Evolutionary conservation across 805 yeast genomes (phyloP).

Genomic region (Hanseniaspora clermontiae): DNA sequence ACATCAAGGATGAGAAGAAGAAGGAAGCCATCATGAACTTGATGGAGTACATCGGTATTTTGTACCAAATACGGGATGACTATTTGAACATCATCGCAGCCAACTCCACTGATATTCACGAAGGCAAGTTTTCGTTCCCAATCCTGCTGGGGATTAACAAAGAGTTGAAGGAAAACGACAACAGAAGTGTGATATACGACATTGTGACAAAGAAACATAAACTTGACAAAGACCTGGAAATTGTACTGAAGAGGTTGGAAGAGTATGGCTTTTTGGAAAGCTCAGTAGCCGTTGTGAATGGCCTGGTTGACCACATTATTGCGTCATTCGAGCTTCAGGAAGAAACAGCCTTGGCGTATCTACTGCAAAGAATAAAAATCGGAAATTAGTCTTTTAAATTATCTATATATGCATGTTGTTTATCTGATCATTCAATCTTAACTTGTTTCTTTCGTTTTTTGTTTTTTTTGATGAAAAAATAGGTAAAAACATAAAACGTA

Average conservation of each 20-base stretch:
- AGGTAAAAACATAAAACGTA: not conserved
- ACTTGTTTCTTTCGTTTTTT: not conserved
- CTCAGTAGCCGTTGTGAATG: not conserved
- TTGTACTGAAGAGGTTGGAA: not conserved
- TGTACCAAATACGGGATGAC: constrained; percentile 82
- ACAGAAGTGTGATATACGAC: constrained; percentile 31
- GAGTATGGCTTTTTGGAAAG: not conserved
- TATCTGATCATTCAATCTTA: not conserved
- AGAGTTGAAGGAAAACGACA: constrained; percentile 23
- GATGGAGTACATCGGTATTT: constrained; percentile 64
- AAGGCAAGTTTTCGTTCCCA: constrained; percentile 82
- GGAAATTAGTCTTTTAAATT: not conserved
- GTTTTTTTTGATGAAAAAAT: not conserved
- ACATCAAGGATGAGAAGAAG: constrained; percentile 20
- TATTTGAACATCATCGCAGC: constrained; percentile 49
- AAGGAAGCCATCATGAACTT: constrained; percentile 32
- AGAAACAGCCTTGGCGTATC: not conserved
- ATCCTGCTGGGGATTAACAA: constrained; percentile 50
- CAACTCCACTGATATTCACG: constrained; percentile 68
- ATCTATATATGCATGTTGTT: constrained; percentile 4
- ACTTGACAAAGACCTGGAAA: constrained; percentile 14
- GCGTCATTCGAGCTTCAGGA: not conserved
- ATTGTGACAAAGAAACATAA: constrained; percentile 33
- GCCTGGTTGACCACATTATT: not conserved
- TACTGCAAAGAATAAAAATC: not conserved